These are phyloP conservation scores for Barbatosphaeria neglecta DNA, from an alignment of 495 filamentous ascomycete genomes.

Conservation along the genomic window DNA sequence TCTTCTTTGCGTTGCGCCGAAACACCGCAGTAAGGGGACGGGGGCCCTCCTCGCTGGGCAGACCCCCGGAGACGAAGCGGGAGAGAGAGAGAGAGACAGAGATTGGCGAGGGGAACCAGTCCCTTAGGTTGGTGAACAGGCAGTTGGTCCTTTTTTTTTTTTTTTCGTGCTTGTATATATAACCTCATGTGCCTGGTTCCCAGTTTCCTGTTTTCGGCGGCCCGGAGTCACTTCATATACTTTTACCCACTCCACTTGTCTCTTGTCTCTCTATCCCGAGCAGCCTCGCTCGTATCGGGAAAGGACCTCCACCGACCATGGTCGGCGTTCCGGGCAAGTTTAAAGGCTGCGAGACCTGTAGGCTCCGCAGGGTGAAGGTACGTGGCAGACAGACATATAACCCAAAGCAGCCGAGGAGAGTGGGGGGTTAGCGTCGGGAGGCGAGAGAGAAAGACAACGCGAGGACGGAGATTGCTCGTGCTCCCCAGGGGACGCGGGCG, in stretches of 20 bases:
- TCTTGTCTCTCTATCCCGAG: too few relatives aligned
- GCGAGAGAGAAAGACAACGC: neutral
- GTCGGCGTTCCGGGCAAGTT: slow-evolving; percentile 37
- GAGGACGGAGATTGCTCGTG: too few relatives aligned
- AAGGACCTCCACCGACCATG: slow-evolving; percentile 11
- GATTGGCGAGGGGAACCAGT: too few relatives aligned
- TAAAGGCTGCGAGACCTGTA: slow-evolving; percentile 36
- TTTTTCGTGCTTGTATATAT: neutral
- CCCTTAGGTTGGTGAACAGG: neutral
- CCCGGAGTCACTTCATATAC: neutral
- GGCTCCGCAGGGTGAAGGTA: slow-evolving; percentile 26
- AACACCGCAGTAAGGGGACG: too few relatives aligned
- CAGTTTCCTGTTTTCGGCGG: neutral
- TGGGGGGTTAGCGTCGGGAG: too few relatives aligned
- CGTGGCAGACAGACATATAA: too few relatives aligned
- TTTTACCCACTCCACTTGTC: neutral
- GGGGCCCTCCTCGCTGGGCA: too few relatives aligned
- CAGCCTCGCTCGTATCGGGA: neutral
- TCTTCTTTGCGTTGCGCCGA: too few relatives aligned
- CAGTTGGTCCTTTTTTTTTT: neutral
- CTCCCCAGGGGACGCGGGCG: too few relatives aligned
- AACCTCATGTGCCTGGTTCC: neutral
- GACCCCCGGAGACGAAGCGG: too few relatives aligned
- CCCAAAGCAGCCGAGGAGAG: too few relatives aligned
- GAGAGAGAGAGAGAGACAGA: too few relatives aligned